A percentile compares a stretch with the other conserved stretches of the same genome.
Conservation (phyloP, 2,329 filamentous ascomycete species). For the Aspergillus pseudoviridinutans region DNA sequence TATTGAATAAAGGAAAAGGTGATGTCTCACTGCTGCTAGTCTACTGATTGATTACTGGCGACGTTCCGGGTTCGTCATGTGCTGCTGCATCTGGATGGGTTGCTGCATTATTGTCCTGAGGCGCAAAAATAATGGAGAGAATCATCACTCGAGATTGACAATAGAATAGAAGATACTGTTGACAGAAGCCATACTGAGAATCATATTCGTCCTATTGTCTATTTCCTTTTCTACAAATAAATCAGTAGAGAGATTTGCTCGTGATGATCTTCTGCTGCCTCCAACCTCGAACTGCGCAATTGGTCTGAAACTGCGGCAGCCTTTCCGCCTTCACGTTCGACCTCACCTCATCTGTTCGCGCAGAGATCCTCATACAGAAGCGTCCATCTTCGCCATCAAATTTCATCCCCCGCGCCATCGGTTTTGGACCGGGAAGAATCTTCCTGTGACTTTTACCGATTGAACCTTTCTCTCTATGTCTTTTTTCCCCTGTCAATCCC, state of each 20-base stretch:
- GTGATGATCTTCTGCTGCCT: background rate
- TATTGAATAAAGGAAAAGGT: background rate
- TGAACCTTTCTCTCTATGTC: slow-evolving; percentile 25
- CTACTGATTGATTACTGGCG: background rate
- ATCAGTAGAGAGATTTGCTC: background rate
- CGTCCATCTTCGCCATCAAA: slow-evolving; percentile 38
- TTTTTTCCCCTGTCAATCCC: slow-evolving; percentile 27
- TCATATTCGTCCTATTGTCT: background rate
- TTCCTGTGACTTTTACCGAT: slow-evolving; percentile 17
- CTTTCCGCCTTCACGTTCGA: slow-evolving; percentile 31
- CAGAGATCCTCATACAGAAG: slow-evolving; percentile 39
- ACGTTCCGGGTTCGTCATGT: slow-evolving; percentile 25
- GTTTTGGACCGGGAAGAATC: slow-evolving; percentile 28
- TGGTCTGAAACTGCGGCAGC: slow-evolving; percentile 30
- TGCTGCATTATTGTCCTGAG: background rate
- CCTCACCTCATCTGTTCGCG: slow-evolving; percentile 39
- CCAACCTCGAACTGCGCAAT: slow-evolving; percentile 24
- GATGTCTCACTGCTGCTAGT: background rate
- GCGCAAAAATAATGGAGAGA: background rate
- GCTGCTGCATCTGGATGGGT: slow-evolving; percentile 15
- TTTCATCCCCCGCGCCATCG: slow-evolving; percentile 30
- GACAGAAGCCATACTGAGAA: background rate
- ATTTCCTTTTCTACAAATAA: background rate
- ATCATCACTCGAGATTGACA: background rate
- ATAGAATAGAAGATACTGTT: background rate